Base-by-base conservation (phyloP, 164 flowering plant genomes). In the Tetrastigma voinierianum region DNA sequence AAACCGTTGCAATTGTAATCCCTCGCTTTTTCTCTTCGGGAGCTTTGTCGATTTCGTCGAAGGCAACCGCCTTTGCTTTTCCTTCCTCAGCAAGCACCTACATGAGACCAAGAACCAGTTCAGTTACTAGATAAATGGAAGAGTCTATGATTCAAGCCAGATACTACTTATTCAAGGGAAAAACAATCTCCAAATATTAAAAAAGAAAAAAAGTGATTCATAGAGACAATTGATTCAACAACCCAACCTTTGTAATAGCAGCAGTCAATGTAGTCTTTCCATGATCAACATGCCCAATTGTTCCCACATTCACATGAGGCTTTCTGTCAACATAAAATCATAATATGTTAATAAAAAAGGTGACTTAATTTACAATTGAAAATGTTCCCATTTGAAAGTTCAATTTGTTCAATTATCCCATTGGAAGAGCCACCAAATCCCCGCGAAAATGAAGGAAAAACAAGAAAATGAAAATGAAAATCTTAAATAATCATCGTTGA, bases 1-100 rank as follows among this genome's bases (percentile, higher is more conserved):
- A 20, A 64, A 95, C 99, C 81, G 98, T 89, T 44, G 99, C 92
- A 81, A 95, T 95, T 11, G 99, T 95, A 74, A 95, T 95, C 77
- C 97, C 99, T 83, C 97, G 87, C 83, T 86, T 88, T 71, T 85
- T 90, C 87, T 92, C 99, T 75, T 95, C 99, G n/a, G 99, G 98
- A 66, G 98, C 99, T 80, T 95, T 95, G 74, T 95, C 99, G 75
- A 95, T 92, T 78, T 95, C 97, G 80, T 92, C 97, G 73, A 92
- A 95, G 25, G 98, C 94, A 69, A 90, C 59, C 67, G 97, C 99
- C 67, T 95, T 90, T 15, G 98, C 97, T 77, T 90, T 90, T 7
- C 99, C 98, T 80, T 90, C 97, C 72, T 89, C 97, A 44, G 99
- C 84, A 48, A 95, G 80, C 46, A 95, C 98, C 99, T 95, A 51